Percentiles rank a stretch among this genome's conserved stretches.
Conservation (phyloP, 805 yeast genomes). For the Metschnikowia gruessii region DNA sequence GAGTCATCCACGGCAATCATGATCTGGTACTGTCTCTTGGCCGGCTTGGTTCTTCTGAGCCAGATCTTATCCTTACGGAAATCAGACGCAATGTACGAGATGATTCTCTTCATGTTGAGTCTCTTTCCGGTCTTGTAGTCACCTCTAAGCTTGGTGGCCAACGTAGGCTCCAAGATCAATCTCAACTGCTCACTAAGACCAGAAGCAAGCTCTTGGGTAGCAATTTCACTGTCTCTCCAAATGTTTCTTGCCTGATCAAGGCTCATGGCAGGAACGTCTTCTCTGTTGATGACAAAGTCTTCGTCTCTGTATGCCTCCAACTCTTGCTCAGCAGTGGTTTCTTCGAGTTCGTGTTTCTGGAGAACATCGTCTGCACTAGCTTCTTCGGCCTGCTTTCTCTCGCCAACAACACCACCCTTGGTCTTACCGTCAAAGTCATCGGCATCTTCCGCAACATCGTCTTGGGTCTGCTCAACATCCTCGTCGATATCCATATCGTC, state of each 20-base stretch:
- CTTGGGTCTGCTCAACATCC: slow-evolving; percentile 27
- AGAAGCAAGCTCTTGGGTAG: slow-evolving; percentile 86
- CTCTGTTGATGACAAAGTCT: slow-evolving; percentile 23
- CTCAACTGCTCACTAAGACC: slow-evolving; percentile 90
- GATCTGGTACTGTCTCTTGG: slow-evolving; percentile 94
- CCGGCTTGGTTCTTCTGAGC: slow-evolving; percentile 96
- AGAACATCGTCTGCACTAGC: slow-evolving; percentile 14
- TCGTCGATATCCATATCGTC: slow-evolving; percentile 31
- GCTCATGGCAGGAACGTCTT: slow-evolving; percentile 45
- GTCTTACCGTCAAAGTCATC: slow-evolving; percentile 50
- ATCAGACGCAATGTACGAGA: slow-evolving; percentile 96
- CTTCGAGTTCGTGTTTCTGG: slow-evolving; percentile 20
- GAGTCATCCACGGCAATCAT: slow-evolving; percentile 98
- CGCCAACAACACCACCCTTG: slow-evolving; percentile 51
- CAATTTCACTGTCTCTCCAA: slow-evolving; percentile 80
- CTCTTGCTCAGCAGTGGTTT: slow-evolving; percentile 14
- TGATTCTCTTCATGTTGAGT: slow-evolving; percentile 94
- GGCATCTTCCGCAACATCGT: slow-evolving; percentile 22
- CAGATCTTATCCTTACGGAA: slow-evolving; percentile 97
- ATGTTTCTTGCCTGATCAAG: slow-evolving; percentile 67
- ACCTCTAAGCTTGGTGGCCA: slow-evolving; percentile 92
- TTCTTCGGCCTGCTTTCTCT: slow-evolving; percentile 32
- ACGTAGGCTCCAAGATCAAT: slow-evolving; percentile 89
- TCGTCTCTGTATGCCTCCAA: slow-evolving; percentile 11
- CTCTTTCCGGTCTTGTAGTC: slow-evolving; percentile 97